Base-by-base conservation (phyloP, 1,284 basidiomycete genomes). In the Sporisorium reilianum region DNA sequence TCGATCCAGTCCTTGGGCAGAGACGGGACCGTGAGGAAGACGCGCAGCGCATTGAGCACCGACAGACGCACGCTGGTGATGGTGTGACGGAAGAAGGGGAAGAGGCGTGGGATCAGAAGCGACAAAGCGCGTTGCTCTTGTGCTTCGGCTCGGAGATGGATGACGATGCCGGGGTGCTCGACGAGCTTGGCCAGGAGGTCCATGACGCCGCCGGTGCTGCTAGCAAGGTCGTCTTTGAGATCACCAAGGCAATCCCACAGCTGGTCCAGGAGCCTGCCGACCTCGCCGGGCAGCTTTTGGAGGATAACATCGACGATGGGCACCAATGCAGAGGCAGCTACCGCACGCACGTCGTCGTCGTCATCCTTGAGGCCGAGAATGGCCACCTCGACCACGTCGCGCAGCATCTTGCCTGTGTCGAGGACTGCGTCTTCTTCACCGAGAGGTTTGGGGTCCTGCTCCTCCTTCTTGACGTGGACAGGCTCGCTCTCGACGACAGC, bases 21-120 rank as follows among this genome's bases (percentile, higher is more conserved):
- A 0, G 90, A 89, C 1, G 90, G 86, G 1, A 94, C 91, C 16
- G 88, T 87, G 87, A 97, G 91, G 85, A 99, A 95, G 5, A 92
- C 92, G 53, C 91, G 89, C 6, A 99, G 87, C 0, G 95, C 95
- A 68, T 94, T 91, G 60, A 96, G 92, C 7, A 99, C 95, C 6
- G 97, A 92, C 10, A 96, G 88, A 20, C 97, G 93, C 55, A 99
- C 97, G 72, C 91, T 92, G 0, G 93, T 87, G 80, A 99, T 99
- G 0, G 96, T 97, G 85, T 99, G 97, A 12, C 97, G 92, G 87
- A 99, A 96, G 88, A 97, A 99, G 3, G 95, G 93, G 86, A 94
- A 99, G 18, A 97, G 87, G 0, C 91, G 93, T 2, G 94, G 92
- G 16, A 97, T 93, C 51, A 98, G 89, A 0, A 88, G 88, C 14